Evolutionary conservation across 2,329 filamentous ascomycete genomes (phyloP).

Genomic region (Fusarium sp.): DNA sequence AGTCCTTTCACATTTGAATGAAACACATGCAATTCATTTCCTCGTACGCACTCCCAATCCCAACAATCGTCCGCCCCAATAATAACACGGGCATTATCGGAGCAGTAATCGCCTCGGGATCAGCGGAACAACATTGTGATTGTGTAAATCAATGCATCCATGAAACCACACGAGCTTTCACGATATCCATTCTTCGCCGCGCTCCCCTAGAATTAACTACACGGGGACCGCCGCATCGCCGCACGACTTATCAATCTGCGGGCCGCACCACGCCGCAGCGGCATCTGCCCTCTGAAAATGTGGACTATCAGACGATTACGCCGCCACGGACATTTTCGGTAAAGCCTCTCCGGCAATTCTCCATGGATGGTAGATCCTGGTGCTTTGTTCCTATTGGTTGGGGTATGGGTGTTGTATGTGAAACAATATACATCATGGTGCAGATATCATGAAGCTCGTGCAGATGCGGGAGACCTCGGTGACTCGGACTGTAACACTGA

Average conservation of each 20-base stretch:
- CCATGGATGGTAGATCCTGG: not conserved
- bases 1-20: accelerated
- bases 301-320: slow-evolving; percentile 18
- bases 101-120: not conserved
- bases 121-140: not conserved
- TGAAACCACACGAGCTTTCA: not conserved
- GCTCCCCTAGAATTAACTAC: accelerated
- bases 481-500: not conserved
- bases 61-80: not conserved
- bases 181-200: not conserved
- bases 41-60: not conserved
- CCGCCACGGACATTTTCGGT: not conserved
- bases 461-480: slow-evolving; percentile 3
- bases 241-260: slow-evolving; percentile 2
- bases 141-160: not conserved
- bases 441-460: slow-evolving; percentile 14
- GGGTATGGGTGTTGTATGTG: not conserved
- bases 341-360: not conserved
- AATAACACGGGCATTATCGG: not conserved
- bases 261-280: slow-evolving; percentile 20
- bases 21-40: not conserved
- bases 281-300: not conserved
- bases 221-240: not conserved
- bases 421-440: not conserved
- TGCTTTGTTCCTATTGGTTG: not conserved